Percentiles rank a stretch among this genome's conserved stretches.
These are phyloP conservation scores for Vinca major DNA, from an alignment of 305 asterid species.

Conservation along the genomic window DNA sequence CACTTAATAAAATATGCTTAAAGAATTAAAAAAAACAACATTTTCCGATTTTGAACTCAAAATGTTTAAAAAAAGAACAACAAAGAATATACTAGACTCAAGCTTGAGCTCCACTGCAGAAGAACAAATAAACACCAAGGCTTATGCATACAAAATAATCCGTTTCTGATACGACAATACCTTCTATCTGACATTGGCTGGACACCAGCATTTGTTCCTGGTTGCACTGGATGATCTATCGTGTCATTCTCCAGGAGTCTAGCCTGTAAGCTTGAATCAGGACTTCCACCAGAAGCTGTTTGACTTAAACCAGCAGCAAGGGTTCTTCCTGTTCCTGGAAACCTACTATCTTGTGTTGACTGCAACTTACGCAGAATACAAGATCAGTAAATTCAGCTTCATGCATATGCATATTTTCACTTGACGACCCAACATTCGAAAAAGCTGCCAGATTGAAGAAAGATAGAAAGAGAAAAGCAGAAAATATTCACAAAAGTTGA, in stretches of 20 bases:
- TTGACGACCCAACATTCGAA: neutral
- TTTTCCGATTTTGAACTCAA: neutral
- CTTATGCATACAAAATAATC: neutral
- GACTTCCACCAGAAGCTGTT: constrained; percentile 36
- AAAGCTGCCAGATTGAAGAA: neutral
- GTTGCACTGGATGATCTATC: constrained; percentile 30
- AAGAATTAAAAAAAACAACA: no score
- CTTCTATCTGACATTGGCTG: constrained; percentile 37
- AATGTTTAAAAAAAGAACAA: neutral
- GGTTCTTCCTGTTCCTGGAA: constrained; percentile 86
- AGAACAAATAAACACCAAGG: neutral
- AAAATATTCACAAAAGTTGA: neutral
- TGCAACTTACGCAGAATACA: constrained; percentile 23
- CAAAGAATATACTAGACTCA: neutral
- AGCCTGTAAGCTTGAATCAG: constrained; percentile 62
- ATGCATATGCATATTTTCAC: neutral
- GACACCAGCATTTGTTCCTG: constrained; percentile 33
- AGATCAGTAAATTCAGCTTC: neutral
- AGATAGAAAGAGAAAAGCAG: neutral
- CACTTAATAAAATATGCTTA: neutral
- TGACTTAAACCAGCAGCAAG: constrained; percentile 46
- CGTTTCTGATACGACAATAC: constrained; percentile 22
- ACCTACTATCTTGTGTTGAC: constrained; percentile 51
- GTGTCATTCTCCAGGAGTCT: constrained; percentile 62
- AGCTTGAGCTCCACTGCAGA: neutral